Conservation (phyloP, 345 rosid species). For the Gossypium herbaceum region DNA sequence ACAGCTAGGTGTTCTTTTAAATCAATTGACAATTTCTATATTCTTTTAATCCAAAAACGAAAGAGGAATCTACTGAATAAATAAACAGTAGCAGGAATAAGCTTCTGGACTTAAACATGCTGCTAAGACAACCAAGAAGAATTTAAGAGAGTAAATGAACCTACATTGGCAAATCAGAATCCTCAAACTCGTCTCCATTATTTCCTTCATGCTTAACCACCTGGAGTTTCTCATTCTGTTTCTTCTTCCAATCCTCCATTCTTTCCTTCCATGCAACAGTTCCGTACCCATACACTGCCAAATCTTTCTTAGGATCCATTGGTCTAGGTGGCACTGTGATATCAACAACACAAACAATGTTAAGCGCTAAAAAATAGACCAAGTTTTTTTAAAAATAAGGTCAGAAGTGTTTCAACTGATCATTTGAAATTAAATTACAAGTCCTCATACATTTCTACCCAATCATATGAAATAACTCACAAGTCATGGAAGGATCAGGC, state of each 20-base stretch:
- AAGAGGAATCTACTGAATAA: not conserved
- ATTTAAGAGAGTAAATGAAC: conserved; percentile 12
- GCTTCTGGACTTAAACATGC: not conserved
- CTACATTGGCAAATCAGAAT: conserved; percentile 73
- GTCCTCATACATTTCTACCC: not conserved
- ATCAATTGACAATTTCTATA: not conserved
- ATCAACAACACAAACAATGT: conserved; percentile 19
- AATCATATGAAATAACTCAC: conserved; percentile 38
- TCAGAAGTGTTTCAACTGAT: not conserved
- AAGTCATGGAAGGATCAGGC: conserved; percentile 48
- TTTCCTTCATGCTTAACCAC: conserved; percentile 56
- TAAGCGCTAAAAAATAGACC: not conserved
- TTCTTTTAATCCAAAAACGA: not conserved
- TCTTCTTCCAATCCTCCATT: conserved; percentile 86
- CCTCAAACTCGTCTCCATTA: conserved; percentile 47
- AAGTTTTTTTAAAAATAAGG: not conserved
- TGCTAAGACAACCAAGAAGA: not conserved
- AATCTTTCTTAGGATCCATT: conserved; percentile 82
- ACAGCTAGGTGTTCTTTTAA: not conserved
- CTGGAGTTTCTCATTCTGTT: conserved; percentile 63
- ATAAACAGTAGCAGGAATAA: not conserved
- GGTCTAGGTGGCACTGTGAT: conserved; percentile 70
- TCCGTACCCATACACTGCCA: conserved; percentile 86
- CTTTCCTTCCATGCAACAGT: conserved; percentile 90
- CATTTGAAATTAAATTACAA: conserved; percentile 13